Conservation (phyloP, 495 filamentous ascomycete genomes). For the Podospora appendiculata region DNA sequence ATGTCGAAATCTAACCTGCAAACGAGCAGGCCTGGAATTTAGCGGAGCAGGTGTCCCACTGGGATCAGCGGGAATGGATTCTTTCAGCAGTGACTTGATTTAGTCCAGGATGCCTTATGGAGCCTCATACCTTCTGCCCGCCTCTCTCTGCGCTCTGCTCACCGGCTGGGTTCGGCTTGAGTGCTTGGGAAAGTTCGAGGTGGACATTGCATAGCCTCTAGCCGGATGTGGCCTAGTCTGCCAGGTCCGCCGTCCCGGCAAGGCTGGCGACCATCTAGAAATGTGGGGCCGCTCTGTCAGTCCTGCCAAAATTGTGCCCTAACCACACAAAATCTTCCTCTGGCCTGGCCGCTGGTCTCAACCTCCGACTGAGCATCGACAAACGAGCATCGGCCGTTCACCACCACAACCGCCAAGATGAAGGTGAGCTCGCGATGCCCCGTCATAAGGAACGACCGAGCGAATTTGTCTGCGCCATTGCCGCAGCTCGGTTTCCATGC, state of each 20-base stretch:
- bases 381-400: constrained; percentile 20
- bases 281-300: constrained; percentile 5
- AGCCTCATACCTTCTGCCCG: too few species aligned
- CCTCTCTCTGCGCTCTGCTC: too few species aligned
- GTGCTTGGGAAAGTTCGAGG: too few species aligned
- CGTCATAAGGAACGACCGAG: not conserved
- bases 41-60: too few species aligned
- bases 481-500: not conserved
- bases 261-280: not conserved
- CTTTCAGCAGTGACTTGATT: too few species aligned
- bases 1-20: too few species aligned
- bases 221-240: too few species aligned
- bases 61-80: too few species aligned
- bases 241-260: not conserved
- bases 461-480: not conserved
- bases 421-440: constrained; percentile 17
- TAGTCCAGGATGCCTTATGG: too few species aligned
- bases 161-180: too few species aligned
- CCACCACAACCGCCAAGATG: constrained; percentile 27
- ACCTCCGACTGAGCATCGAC: constrained; percentile 11
- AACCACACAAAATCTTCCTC: constrained; percentile 31
- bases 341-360: constrained; percentile 17
- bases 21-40: too few species aligned
- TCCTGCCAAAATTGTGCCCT: constrained; percentile 19
- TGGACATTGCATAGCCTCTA: too few species aligned